A percentile compares a stretch with the other conserved stretches of the same genome.
These are phyloP conservation scores for Sequoia sempervirens DNA, from an alignment of 75 land plant genomes.

Conservation along the genomic window DNA sequence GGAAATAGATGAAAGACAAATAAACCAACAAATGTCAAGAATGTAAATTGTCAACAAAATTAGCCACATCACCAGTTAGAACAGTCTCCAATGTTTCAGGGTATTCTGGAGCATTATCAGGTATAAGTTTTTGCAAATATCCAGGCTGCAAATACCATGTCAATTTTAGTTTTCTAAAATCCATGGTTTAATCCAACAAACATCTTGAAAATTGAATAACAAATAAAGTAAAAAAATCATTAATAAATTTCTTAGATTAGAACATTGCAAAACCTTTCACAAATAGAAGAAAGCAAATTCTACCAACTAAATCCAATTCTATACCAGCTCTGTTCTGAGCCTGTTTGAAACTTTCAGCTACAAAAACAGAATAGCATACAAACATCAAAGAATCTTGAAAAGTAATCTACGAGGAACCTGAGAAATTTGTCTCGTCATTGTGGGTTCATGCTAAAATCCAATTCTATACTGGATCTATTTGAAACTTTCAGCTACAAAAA, in stretches of 20 bases:
- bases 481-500: no score
- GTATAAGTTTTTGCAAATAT: constrained; percentile 59
- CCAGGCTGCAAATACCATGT: constrained; percentile 47
- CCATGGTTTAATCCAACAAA: neutral
- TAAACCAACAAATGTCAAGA: neutral
- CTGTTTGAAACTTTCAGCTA: neutral
- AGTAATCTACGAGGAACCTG: neutral
- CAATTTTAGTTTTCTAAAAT: neutral
- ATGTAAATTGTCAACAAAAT: neutral
- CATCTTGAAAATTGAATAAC: neutral
- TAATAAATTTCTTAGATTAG: neutral
- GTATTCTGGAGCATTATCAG: constrained; percentile 61
- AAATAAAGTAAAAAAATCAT: neutral
- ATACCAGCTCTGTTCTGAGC: neutral
- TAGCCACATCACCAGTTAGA: constrained; percentile 45
- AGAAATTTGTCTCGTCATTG: no score
- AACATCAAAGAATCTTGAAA: neutral
- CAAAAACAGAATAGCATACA: neutral
- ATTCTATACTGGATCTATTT: no score
- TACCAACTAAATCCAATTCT: neutral
- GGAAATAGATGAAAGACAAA: neutral
- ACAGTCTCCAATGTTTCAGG: constrained; percentile 66
- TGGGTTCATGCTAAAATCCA: no score
- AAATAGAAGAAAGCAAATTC: neutral
- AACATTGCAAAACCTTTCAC: neutral